phyloP scores from a whole-genome alignment of 805 yeast genomes.

The Metschnikowia drakensbergensis region DNA sequence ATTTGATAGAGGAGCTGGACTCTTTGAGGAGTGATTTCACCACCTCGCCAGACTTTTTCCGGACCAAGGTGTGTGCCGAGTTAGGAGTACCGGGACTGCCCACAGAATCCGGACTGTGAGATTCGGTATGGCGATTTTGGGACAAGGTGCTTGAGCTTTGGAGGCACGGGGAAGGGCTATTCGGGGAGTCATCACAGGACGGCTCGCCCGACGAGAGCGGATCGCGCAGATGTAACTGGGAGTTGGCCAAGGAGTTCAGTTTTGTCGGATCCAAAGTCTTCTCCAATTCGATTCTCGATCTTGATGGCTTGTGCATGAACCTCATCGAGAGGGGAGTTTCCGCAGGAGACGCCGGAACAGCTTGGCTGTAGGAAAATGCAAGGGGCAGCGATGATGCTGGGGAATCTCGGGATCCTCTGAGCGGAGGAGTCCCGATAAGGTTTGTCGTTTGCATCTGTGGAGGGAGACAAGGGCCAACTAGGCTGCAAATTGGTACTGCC shows the following conservation, averaged over 20 bases:
- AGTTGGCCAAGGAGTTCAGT: conserved; percentile 25
- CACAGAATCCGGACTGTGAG: neutral
- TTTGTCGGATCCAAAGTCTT: conserved; percentile 28
- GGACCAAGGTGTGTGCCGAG: conserved; percentile 37
- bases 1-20: conserved; percentile 24
- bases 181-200: neutral
- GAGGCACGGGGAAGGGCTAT: neutral
- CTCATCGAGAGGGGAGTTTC: conserved; percentile 28
- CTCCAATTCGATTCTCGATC: conserved; percentile 30
- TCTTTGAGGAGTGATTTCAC: conserved; percentile 68
- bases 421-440: neutral
- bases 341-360: conserved; percentile 4
- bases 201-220: conserved; percentile 2
- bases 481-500: neutral
- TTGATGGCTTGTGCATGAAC: conserved; percentile 38
- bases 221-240: conserved; percentile 8
- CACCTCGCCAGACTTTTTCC: conserved; percentile 66
- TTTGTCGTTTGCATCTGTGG: neutral
- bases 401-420: neutral
- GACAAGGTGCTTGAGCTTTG: neutral
- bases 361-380: neutral
- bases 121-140: neutral
- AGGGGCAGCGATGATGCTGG: conserved; percentile 1
- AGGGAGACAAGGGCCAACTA: neutral
- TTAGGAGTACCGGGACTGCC: conserved; percentile 1